Evolutionary conservation across 768 basidiomycete genomes (phyloP), one percentile per base, ranked within the genome.

Genomic region (Terana coerulea): DNA sequence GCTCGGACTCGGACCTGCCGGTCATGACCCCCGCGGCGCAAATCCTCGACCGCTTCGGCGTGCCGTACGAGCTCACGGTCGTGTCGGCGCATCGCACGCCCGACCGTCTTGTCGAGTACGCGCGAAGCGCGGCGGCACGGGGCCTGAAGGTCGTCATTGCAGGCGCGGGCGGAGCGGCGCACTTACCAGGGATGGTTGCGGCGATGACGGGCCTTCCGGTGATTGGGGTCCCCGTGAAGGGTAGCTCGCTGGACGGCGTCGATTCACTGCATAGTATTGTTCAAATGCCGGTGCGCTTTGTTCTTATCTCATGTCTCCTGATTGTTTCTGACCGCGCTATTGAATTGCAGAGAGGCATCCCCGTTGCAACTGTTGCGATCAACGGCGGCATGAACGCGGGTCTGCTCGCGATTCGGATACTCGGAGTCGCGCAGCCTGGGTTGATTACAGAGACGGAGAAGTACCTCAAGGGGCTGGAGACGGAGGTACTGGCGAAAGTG

Each of bases 141-240:
- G 89, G 88, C 2, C 58, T 89, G 35, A 71, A 87, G 40, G 80
- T 78, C 3, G 82, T 99, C 67, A 86, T 99, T 36, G 95, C 95
- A 1, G 95, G 95, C 5, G 97, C 97, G 5, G 97, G 97, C n/a
- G 97, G 97, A 0, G 95, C 97, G 1, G 97, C 95, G 4, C 97
- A 99, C 71, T 72, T 99, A 1, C 97, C 97, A 0, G 97, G 97
- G 0, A 99, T 99, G 97, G 92, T 98, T 1, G 97, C 95, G 4
- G 86, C 91, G 17, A 84, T 97, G 86, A 95, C 94, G 0, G 75
- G 84, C 2, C 66, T 98, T 46, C 95, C 97, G 0, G 92, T 99
- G 0, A 81, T 99, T 28, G 95, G 97, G 11, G 97, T 99, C 0
- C 97, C 97, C 2, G 97, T 99, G 50, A 97, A 94, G 65, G 95